phyloP scores from a whole-genome alignment of 306 rosid species.

The Vigna reflexopilosa region DNA sequence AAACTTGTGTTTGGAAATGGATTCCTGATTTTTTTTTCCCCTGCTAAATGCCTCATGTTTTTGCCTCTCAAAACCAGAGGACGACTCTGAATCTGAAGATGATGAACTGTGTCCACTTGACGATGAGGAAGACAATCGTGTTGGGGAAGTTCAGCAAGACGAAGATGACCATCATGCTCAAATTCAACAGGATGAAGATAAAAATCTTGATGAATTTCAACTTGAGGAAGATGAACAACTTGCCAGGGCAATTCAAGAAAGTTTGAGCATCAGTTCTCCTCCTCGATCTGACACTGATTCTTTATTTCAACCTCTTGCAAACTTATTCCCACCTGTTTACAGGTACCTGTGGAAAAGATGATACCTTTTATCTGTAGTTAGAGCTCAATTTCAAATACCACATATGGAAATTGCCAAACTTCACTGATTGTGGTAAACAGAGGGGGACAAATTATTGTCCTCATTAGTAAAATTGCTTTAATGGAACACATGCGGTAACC shows the following conservation, averaged over 20 bases:
- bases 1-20: constrained; percentile 21
- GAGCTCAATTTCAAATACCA: constrained; percentile 26
- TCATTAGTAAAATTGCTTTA: background rate
- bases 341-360: constrained; percentile 62
- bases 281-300: constrained; percentile 61
- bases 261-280: constrained; percentile 67
- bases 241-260: constrained; percentile 94
- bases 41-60: constrained; percentile 37
- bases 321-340: constrained; percentile 63
- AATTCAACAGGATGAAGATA: constrained; percentile 59
- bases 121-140: constrained; percentile 64
- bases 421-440: constrained; percentile 12
- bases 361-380: constrained; percentile 26
- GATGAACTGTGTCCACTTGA: constrained; percentile 52
- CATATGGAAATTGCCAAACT: constrained; percentile 7
- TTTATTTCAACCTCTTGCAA: constrained; percentile 62
- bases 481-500: background rate
- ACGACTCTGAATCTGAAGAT: constrained; percentile 65
- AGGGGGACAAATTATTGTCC: constrained; percentile 8
- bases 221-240: constrained; percentile 94
- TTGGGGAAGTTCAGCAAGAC: constrained; percentile 54
- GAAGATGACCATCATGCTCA: constrained; percentile 62
- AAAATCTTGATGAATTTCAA: constrained; percentile 60
- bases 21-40: background rate
- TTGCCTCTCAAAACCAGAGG: constrained; percentile 55